Conservation (phyloP, 2,329 filamentous ascomycete genomes). For the Bretziella fagacearum region DNA sequence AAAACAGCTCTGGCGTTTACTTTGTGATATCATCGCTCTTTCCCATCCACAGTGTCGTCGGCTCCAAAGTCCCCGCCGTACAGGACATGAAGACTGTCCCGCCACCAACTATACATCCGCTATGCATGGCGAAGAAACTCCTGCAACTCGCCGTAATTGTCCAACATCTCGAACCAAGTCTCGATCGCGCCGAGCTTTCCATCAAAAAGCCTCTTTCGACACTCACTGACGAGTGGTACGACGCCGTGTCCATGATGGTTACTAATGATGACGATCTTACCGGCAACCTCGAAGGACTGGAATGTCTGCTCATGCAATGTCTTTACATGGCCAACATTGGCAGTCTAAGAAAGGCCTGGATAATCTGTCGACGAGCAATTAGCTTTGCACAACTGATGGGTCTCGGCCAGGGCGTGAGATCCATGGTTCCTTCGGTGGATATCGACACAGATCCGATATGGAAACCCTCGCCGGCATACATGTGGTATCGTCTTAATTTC, state of each 20-base stretch:
- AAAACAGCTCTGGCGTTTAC: slow-evolving; percentile 18
- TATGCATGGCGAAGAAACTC: slow-evolving; percentile 30
- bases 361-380: slow-evolving; percentile 32
- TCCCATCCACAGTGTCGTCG: slow-evolving; percentile 18
- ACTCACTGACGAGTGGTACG: slow-evolving; percentile 21
- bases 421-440: slow-evolving; percentile 25
- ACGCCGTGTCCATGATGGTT: slow-evolving; percentile 24
- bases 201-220: slow-evolving; percentile 17
- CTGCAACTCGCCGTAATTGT: slow-evolving; percentile 30
- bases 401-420: slow-evolving; percentile 23
- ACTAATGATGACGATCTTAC: slow-evolving; percentile 35
- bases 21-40: slow-evolving; percentile 22
- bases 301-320: slow-evolving; percentile 32
- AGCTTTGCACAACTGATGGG: slow-evolving; percentile 35
- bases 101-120: slow-evolving; percentile 30
- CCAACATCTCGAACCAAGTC: slow-evolving; percentile 27
- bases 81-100: slow-evolving; percentile 21
- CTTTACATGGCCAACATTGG: slow-evolving; percentile 36
- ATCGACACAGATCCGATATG: slow-evolving; percentile 21
- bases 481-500: slow-evolving; percentile 35
- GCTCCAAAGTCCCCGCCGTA: slow-evolving; percentile 18
- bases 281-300: slow-evolving; percentile 34
- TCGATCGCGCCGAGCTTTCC: slow-evolving; percentile 19
- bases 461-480: slow-evolving; percentile 17
- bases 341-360: slow-evolving; percentile 37